Conservation (phyloP, 306 rosid genomes). For the Mimosa pudica region DNA sequence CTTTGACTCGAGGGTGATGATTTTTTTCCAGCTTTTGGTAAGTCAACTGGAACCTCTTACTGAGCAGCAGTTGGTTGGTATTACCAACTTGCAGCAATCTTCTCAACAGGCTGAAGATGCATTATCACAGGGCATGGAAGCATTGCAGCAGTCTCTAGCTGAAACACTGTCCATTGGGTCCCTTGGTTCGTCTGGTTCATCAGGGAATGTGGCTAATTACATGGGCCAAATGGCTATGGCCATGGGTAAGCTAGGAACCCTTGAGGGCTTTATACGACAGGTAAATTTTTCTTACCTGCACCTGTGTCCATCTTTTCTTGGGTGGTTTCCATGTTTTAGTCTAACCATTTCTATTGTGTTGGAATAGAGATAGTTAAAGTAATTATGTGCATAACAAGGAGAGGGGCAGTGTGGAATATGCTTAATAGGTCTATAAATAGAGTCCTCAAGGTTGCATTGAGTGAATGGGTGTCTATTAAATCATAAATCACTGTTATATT, state of each 20-base stretch:
- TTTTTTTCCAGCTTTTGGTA: slow-evolving; percentile 68
- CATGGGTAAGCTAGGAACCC: slow-evolving; percentile 85
- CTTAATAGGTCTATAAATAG: too few species aligned
- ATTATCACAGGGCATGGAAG: slow-evolving; percentile 94
- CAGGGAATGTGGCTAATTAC: slow-evolving; percentile 82
- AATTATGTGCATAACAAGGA: too few species aligned
- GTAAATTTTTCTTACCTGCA: slow-evolving; percentile 42
- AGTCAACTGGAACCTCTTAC: slow-evolving; percentile 88
- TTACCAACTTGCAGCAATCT: slow-evolving; percentile 79
- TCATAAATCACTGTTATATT: too few species aligned
- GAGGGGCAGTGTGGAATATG: too few species aligned
- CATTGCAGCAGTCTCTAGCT: slow-evolving; percentile 81
- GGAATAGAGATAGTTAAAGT: too few species aligned
- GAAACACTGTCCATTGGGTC: slow-evolving; percentile 73
- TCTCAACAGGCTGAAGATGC: slow-evolving; percentile 97
- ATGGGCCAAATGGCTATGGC: slow-evolving; percentile 98
- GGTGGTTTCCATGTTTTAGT: neutral
- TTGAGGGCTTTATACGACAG: slow-evolving; percentile 83
- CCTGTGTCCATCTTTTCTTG: neutral
- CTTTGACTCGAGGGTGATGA: slow-evolving; percentile 1
- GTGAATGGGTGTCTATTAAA: too few species aligned
- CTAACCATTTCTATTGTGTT: neutral
- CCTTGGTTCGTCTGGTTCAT: slow-evolving; percentile 70
- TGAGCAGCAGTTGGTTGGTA: slow-evolving; percentile 75
- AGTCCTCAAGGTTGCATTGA: too few species aligned